phyloP scores from a whole-genome alignment of 208 protist genomes.

The Wallacemonas sp. region DNA sequence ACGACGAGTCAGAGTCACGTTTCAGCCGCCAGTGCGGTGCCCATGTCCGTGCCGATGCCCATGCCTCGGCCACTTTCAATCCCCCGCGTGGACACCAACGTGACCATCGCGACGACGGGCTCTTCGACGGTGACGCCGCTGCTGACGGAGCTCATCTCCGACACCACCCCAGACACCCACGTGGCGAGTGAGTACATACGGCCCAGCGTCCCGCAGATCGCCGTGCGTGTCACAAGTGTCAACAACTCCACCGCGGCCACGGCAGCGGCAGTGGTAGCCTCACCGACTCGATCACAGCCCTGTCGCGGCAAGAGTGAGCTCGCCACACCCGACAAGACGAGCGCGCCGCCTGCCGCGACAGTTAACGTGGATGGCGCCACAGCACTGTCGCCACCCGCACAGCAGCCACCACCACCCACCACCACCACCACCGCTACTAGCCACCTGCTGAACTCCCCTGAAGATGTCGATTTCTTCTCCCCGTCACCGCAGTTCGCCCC shows the following conservation, averaged over 20 bases:
- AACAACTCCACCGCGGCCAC: not conserved
- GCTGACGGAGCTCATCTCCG: not conserved
- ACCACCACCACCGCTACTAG: not conserved
- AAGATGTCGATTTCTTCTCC: conserved; percentile 14
- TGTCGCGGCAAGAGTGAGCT: too few relatives aligned
- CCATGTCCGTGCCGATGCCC: not conserved
- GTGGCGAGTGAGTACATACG: conserved; percentile 7
- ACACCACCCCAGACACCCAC: not conserved
- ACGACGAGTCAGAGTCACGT: not conserved
- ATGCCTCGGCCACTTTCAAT: not conserved
- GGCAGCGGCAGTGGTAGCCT: too few relatives aligned
- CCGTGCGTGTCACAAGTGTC: too few relatives aligned
- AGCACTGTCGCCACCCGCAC: not conserved
- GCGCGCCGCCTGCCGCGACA: too few relatives aligned
- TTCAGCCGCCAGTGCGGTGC: not conserved
- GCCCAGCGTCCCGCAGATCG: too few relatives aligned
- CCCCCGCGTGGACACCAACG: too few relatives aligned
- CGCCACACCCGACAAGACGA: too few relatives aligned
- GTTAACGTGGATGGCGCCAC: too few relatives aligned
- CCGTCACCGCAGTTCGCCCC: conserved; percentile 7
- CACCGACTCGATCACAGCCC: too few relatives aligned
- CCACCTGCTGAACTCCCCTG: not conserved
- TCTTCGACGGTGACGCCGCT: not conserved
- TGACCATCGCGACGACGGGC: not conserved
- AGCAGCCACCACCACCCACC: not conserved